phyloP scores from a whole-genome alignment of 1,284 basidiomycete genomes.

The Puccinia triticina region DNA sequence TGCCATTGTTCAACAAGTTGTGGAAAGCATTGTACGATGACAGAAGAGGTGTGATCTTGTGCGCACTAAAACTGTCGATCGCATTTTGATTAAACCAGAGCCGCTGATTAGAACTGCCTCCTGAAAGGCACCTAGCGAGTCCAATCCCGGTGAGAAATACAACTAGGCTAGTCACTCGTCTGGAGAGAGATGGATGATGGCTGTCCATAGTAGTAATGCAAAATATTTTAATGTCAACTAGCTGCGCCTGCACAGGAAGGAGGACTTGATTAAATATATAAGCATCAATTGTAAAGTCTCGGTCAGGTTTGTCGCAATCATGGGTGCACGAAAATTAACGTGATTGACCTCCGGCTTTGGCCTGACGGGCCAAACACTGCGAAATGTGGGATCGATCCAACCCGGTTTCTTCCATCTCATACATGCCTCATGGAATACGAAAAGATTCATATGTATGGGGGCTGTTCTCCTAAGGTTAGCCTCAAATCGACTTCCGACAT shows the following conservation, averaged over 20 bases:
- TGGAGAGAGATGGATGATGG: not conserved
- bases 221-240: not conserved
- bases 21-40: constrained; percentile 14
- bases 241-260: not conserved
- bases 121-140: not conserved
- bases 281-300: not conserved
- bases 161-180: not conserved
- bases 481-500: not conserved
- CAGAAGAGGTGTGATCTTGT: not conserved
- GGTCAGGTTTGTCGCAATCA: not conserved
- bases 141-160: not conserved
- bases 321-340: not conserved
- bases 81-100: constrained; percentile 8
- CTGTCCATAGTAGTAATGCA: not conserved
- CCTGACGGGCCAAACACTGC: not conserved
- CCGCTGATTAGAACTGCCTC: not conserved
- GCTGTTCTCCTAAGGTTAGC: not conserved
- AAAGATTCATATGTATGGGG: not conserved
- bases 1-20: not conserved
- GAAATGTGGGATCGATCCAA: not conserved
- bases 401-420: not conserved
- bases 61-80: constrained; percentile 7
- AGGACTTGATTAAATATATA: not conserved
- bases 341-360: not conserved
- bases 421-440: constrained; percentile 3